Conservation (phyloP, 2,329 filamentous ascomycete species). For the Elsinoe australis region DNA sequence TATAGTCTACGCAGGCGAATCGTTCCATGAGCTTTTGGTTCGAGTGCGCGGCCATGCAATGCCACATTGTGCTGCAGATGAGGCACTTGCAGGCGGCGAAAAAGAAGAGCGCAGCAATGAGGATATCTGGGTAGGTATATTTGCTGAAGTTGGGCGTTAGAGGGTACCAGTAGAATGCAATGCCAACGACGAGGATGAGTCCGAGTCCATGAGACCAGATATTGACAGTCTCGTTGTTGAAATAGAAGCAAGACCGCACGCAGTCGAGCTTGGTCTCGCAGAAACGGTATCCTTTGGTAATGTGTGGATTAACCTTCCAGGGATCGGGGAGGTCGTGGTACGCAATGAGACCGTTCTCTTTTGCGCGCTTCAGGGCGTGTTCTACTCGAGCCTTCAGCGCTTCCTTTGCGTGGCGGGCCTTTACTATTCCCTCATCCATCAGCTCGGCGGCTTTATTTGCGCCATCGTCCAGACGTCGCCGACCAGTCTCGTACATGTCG, state of each 20-base stretch:
- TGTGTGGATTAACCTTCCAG: slow-evolving; percentile 93
- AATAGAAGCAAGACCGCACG: slow-evolving; percentile 64
- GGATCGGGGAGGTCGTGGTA: slow-evolving; percentile 88
- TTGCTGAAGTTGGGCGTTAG: slow-evolving; percentile 75
- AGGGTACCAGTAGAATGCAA: slow-evolving; percentile 96
- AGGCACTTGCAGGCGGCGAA: slow-evolving; percentile 92
- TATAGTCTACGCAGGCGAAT: slow-evolving; percentile 97
- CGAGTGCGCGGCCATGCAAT: slow-evolving; percentile 96
- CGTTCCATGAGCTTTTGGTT: slow-evolving; percentile 83
- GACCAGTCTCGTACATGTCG: slow-evolving; percentile 67
- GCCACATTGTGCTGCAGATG: slow-evolving; percentile 92
- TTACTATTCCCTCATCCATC: slow-evolving; percentile 72
- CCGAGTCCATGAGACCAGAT: slow-evolving; percentile 96
- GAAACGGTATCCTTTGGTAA: slow-evolving; percentile 86
- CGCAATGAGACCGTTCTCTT: slow-evolving; percentile 71
- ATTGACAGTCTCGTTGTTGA: slow-evolving; percentile 92
- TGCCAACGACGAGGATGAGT: slow-evolving; percentile 73
- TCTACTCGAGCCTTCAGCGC: slow-evolving; percentile 54
- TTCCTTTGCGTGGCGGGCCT: slow-evolving; percentile 61
- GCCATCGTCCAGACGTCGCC: slow-evolving; percentile 71
- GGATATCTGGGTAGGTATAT: slow-evolving; percentile 79
- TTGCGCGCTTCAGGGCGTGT: slow-evolving; percentile 73
- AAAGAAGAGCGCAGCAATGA: slow-evolving; percentile 92
- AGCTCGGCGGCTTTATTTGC: slow-evolving; percentile 66
- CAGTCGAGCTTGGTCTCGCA: slow-evolving; percentile 85